Evolutionary conservation across 768 basidiomycete genomes (phyloP).

Genomic region (Suillus luteus): DNA sequence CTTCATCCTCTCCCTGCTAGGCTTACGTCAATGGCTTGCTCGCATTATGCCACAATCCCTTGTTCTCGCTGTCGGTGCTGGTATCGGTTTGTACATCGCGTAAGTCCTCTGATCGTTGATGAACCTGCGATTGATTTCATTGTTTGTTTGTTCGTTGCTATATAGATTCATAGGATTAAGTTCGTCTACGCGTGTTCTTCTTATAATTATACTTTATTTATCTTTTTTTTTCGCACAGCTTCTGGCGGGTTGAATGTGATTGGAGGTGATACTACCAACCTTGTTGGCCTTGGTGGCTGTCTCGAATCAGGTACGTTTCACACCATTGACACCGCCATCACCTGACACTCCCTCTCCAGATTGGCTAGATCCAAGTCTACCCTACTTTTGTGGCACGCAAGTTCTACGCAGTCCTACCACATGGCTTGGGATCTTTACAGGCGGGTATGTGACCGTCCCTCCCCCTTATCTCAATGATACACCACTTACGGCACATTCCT

Average conservation of each 20-base stretch:
- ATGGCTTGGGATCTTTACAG: conserved; percentile 87
- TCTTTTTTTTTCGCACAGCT: conserved; percentile 39
- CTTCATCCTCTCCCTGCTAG: conserved; percentile 75
- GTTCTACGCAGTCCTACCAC: conserved; percentile 75
- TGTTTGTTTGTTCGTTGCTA: conserved; percentile 2
- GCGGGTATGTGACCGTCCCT: conserved; percentile 54
- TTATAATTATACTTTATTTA: background rate
- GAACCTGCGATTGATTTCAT: conserved; percentile 12
- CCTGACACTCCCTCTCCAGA: no score
- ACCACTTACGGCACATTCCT: no score
- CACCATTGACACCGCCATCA: background rate
- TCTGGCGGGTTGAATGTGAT: conserved; percentile 71
- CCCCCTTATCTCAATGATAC: background rate
- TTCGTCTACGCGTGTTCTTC: conserved; percentile 30
- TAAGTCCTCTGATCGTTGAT: conserved; percentile 37
- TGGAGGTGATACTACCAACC: conserved; percentile 68
- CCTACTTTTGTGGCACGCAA: conserved; percentile 60
- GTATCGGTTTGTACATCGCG: conserved; percentile 88
- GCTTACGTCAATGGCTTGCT: conserved; percentile 87
- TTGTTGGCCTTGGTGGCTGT: conserved; percentile 81
- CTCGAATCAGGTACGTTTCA: conserved; percentile 42
- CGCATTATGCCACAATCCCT: conserved; percentile 88
- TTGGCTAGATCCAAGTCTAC: conserved; percentile 44
- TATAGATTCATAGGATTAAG: conserved; percentile 74
- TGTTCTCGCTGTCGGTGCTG: conserved; percentile 81